Base-by-base conservation (phyloP, 768 basidiomycete species). In the Boletus vinaceobasis region DNA sequence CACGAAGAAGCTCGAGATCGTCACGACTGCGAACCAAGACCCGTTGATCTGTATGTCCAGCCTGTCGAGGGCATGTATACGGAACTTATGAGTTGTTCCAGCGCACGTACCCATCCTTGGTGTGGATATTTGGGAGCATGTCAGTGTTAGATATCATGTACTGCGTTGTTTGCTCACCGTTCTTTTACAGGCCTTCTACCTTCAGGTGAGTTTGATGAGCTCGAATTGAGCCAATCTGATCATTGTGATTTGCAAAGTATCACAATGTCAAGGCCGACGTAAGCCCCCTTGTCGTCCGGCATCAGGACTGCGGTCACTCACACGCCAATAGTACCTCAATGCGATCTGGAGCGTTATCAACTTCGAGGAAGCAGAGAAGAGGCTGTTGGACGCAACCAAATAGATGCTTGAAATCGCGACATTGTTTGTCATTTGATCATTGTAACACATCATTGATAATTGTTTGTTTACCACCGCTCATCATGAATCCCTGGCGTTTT, bases 291-390 rank as follows among this genome's bases (percentile, higher is more conserved):
- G 42, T 3, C 23, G 23, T 52, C 8, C 9, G 14, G 17, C 35
- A 14, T 29, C 19, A n/a, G 6, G 29, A 44, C 21, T 32, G 37
- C 21, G 37, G 37, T 43, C 26, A 48, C 56, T 60, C 43, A 66
- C 48, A 10, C 21, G 23, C 40, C 43, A 4, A 29, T 61, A 94
- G 93, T 98, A 98, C 77, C 85, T 98, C 71, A 84, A 82, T 44
- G 93, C 93, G 21, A 93, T 98, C 69, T 98, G 95, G 93, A 86
- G 86, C 61, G 93, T 98, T 56, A 83, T 98, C 80, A 93, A 97
- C 79, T 98, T 93, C 74, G 83, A 90, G 64, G 92, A 96, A 74
- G 96, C 93, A 7, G 92, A 94, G 68, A 75, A 76, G 57, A 73
- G 82, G 57, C 70, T 73, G 50, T 50, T 66, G 45, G 77, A 77